Evolutionary conservation across 192 early-diverging fungal species (phyloP).

Genomic region (Coemansia sp.): DNA sequence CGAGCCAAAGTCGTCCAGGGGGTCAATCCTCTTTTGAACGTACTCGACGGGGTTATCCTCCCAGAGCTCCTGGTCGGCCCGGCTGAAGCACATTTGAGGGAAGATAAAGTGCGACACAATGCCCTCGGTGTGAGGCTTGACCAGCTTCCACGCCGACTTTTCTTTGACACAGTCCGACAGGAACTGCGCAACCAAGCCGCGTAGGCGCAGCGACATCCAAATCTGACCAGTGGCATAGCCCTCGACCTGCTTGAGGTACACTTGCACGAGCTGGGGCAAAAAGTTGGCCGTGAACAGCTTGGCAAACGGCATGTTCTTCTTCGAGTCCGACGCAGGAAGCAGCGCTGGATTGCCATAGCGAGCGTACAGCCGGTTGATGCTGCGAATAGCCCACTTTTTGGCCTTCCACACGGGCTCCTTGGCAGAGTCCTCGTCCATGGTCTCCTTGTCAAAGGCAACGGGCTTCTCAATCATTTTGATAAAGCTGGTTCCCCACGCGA

Average conservation of each 20-base stretch:
- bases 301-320: constrained; percentile 66
- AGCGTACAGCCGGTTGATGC: constrained; percentile 80
- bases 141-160: constrained; percentile 85
- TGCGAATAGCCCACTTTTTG: constrained; percentile 92
- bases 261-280: constrained; percentile 82
- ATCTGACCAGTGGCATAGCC: constrained; percentile 65
- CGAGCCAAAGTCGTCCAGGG: constrained; percentile 83
- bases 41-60: constrained; percentile 91
- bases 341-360: constrained; percentile 72
- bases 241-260: constrained; percentile 85
- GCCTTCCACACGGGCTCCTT: constrained; percentile 88
- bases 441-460: constrained; percentile 59
- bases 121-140: constrained; percentile 80
- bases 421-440: constrained; percentile 67
- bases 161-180: constrained; percentile 82
- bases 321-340: constrained; percentile 51
- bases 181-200: constrained; percentile 72
- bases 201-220: constrained; percentile 73
- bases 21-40: constrained; percentile 75
- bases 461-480: constrained; percentile 75
- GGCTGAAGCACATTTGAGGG: constrained; percentile 87
- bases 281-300: constrained; percentile 84
- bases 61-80: constrained; percentile 88
- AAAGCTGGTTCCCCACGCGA: constrained; percentile 88
- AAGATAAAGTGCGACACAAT: constrained; percentile 90